A percentile compares a stretch with the other conserved stretches of the same genome.
phyloP scores from a whole-genome alignment of 2,329 filamentous ascomycete genomes.

The Proliferodiscus dingleyae region DNA sequence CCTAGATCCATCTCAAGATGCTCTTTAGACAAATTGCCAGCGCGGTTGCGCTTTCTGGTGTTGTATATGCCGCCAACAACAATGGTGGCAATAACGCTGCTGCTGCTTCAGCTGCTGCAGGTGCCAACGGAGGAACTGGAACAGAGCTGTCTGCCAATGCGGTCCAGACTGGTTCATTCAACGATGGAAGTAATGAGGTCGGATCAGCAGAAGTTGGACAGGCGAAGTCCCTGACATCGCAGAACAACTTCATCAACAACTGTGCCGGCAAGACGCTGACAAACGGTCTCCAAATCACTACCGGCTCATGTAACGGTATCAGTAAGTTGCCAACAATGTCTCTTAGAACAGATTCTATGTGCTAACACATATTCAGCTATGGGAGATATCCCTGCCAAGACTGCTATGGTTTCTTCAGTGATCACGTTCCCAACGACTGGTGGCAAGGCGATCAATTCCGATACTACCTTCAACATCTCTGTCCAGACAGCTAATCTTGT shows the following conservation, averaged over 20 bases:
- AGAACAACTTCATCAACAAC: conserved; percentile 29
- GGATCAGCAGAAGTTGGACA: conserved; percentile 16
- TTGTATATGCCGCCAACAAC: conserved; percentile 17
- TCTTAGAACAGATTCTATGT: conserved; percentile 1
- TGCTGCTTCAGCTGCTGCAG: conserved; percentile 4
- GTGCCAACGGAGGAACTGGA: background rate
- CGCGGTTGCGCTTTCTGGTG: conserved; percentile 21
- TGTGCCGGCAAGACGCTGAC: conserved; percentile 41
- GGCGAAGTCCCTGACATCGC: conserved; percentile 20
- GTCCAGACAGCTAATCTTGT: conserved; percentile 33
- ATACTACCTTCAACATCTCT: conserved; percentile 30
- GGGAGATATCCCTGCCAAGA: conserved; percentile 32
- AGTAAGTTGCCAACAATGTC: conserved; percentile 15
- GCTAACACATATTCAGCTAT: conserved; percentile 19
- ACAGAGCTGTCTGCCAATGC: conserved; percentile 8
- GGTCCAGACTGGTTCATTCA: conserved; percentile 19
- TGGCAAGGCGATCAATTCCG: conserved; percentile 19
- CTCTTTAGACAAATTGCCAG: conserved; percentile 23
- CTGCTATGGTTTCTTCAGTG: conserved; percentile 29
- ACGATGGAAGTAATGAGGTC: conserved; percentile 15
- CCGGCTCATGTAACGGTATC: conserved; percentile 53
- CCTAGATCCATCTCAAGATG: conserved; percentile 20
- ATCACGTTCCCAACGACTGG: conserved; percentile 27
- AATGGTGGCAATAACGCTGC: conserved; percentile 1
- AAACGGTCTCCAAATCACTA: conserved; percentile 52